Evolutionary conservation across 257 asterid genomes (phyloP).

Genomic region (Primulina tabacum): DNA sequence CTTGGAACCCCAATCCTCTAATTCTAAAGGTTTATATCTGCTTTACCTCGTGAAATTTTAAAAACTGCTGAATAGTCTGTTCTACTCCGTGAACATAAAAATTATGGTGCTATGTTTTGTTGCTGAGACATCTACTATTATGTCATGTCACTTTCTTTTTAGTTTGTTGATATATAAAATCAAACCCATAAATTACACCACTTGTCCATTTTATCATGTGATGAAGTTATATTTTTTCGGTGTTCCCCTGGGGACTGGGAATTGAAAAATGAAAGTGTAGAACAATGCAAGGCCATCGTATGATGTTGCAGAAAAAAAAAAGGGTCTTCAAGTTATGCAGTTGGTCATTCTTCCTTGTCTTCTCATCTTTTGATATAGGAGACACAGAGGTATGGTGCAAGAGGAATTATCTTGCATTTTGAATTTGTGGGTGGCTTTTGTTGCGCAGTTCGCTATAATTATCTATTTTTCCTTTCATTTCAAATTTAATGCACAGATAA

Average conservation of each 20-base stretch:
- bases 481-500: background rate
- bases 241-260: background rate
- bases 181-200: background rate
- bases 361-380: background rate
- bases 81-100: background rate
- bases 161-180: background rate
- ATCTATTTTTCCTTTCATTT: background rate
- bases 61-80: background rate
- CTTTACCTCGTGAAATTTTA: background rate
- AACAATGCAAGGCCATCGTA: conserved; percentile 1
- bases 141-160: background rate
- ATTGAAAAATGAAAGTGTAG: background rate
- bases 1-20: conserved; percentile 44
- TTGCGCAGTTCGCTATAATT: background rate
- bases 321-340: background rate
- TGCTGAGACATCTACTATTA: background rate
- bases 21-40: conserved; percentile 46
- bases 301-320: background rate
- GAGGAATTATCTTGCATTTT: background rate
- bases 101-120: background rate
- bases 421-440: background rate
- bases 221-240: background rate
- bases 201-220: background rate
- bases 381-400: background rate
- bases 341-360: background rate